Conservation (phyloP, 1,284 basidiomycete genomes). For the Microbotryum scabiosae region DNA sequence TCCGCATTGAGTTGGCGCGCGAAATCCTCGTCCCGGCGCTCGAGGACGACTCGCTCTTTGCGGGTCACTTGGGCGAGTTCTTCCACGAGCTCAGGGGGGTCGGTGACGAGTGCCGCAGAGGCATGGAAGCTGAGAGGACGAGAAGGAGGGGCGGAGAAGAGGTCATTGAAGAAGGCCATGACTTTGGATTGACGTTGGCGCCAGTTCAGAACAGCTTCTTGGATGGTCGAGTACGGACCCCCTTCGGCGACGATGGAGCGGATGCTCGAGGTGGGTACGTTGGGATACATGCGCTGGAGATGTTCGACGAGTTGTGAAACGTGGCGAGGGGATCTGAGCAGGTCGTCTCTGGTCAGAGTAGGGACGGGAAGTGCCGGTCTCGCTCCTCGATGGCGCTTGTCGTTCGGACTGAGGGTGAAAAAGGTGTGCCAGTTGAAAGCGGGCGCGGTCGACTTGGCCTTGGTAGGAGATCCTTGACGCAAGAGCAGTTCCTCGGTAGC, state of each 20-base stretch:
- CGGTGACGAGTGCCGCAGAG: background rate
- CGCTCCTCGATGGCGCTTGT: background rate
- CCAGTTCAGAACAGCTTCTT: background rate
- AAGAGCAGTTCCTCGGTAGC: background rate
- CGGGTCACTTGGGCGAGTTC: background rate
- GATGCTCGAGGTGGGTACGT: background rate
- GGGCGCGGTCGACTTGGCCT: background rate
- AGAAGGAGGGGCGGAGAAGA: background rate
- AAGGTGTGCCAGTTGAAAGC: background rate
- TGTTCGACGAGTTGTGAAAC: background rate
- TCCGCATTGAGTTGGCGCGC: background rate
- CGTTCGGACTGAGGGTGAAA: too few species aligned
- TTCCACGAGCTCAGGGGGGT: background rate
- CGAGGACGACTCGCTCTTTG: background rate
- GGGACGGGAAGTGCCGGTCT: background rate
- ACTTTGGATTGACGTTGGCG: background rate
- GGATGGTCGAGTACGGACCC: conserved; percentile 1
- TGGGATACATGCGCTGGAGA: background rate
- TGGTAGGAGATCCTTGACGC: background rate
- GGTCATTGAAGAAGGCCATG: background rate
- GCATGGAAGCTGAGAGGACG: background rate
- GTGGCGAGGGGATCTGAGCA: conserved; percentile 7
- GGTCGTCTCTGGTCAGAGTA: background rate
- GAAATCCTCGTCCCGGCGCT: background rate
- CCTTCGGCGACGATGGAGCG: background rate